phyloP scores from a whole-genome alignment of 768 basidiomycete genomes.

The Kwoniella botswanensis region DNA sequence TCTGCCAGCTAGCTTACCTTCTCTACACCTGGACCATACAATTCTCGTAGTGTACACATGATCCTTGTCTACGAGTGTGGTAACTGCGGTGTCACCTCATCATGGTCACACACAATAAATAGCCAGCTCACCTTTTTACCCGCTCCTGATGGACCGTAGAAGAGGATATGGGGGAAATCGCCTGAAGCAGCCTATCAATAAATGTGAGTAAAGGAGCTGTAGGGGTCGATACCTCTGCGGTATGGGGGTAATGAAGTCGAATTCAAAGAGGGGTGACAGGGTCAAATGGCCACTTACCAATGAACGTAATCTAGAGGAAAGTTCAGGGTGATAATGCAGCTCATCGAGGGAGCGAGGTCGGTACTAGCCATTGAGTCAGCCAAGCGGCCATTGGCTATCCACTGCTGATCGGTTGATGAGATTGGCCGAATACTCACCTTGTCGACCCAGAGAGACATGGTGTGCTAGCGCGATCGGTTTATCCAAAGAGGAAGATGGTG shows the following conservation, averaged over 20 bases:
- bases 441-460: slow-evolving; percentile 65
- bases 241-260: background rate
- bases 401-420: too few species aligned
- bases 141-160: slow-evolving; percentile 95
- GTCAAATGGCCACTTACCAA: slow-evolving; percentile 62
- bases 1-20: too few species aligned
- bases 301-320: slow-evolving; percentile 78
- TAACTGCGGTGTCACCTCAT: background rate
- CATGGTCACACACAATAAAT: background rate
- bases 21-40: slow-evolving; percentile 91
- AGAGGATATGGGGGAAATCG: slow-evolving; percentile 96
- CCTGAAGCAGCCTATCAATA: slow-evolving; percentile 73
- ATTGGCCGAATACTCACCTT: slow-evolving; percentile 58
- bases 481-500: background rate
- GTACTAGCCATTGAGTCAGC: slow-evolving; percentile 63
- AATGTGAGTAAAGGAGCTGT: background rate
- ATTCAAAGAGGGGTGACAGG: slow-evolving; percentile 2
- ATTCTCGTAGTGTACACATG: slow-evolving; percentile 79
- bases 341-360: slow-evolving; percentile 82
- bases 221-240: too few species aligned
- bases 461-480: background rate
- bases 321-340: slow-evolving; percentile 82
- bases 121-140: slow-evolving; percentile 74
- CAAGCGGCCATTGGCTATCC: too few species aligned
- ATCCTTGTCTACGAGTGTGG: slow-evolving; percentile 70